Evolutionary conservation across 352 stramenopile species (phyloP), one percentile per base, ranked within the genome.

Genomic region (Globisporangium barbulae): DNA sequence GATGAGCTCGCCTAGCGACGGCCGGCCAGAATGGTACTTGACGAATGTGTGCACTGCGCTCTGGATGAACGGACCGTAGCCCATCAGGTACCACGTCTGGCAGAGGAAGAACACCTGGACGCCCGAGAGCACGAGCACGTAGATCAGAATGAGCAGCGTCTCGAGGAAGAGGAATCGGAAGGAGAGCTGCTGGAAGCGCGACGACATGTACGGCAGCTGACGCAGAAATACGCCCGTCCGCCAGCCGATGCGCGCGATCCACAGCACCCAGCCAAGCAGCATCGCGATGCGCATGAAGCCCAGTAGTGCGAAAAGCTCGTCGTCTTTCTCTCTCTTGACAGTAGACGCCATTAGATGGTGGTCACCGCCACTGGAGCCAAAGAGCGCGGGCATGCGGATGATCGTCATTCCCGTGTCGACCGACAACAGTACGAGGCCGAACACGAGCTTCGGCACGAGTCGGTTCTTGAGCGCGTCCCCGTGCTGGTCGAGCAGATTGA

Each of bases 151-250:
- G 8, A 95, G 53, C 21, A 92, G 56, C 9, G 81, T 89, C 67
- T 93, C 79, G 4, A 95, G 66, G 19, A 89, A 79, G 15, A 95
- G 61, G 60, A 95, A 96, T 13, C 89, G 84, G 61, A 92, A 96
- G 44, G 87, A 95, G 7, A 96, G 70, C 54, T 96, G 89, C 70
- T 94, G 84, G 52, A 89, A 92, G 4, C 89, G 87, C 22, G 85
- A 91, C 5, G 81, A 77, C 82, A 96, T 94, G 68, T 96, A 96
- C 30, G 83, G 78, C 6, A 96, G 59, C 19, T 70, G 69, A 13
- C 86, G 87, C 22, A 96, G n/a, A 47, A 91, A 73, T 5, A 68
- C 64, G 1, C 79, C 74, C 0, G 86, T 90, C 57, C 74, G 67
- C 52, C 72, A 81, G 19, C 79, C 81, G 55, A 90, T 78, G 53